A percentile compares a stretch with the other conserved stretches of the same genome.
Evolutionary conservation across 2,329 filamentous ascomycete species (phyloP).

Genomic region (Fusarium nematophilum): DNA sequence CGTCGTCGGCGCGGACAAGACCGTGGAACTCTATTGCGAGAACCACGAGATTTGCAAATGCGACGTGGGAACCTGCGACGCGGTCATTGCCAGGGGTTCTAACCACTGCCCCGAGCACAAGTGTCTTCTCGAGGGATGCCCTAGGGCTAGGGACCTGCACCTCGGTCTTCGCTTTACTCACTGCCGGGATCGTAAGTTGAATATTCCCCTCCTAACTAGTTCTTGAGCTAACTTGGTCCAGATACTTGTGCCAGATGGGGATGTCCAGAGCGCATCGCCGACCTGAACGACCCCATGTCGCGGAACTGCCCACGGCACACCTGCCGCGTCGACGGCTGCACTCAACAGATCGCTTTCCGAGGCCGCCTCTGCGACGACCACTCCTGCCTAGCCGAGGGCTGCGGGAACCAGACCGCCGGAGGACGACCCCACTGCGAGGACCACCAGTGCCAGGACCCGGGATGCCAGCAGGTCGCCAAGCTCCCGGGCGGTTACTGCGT

Average conservation of each 20-base stretch:
- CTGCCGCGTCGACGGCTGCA: background rate
- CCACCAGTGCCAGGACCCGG: constrained; percentile 7
- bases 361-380: constrained; percentile 8
- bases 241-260: constrained; percentile 21
- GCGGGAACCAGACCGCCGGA: background rate
- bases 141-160: constrained; percentile 7
- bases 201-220: background rate
- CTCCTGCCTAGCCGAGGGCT: constrained; percentile 1
- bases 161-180: background rate
- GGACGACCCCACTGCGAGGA: background rate
- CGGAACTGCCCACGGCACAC: constrained; percentile 11
- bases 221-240: constrained; percentile 10
- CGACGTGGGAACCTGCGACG: constrained; percentile 10
- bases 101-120: constrained; percentile 25
- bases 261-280: background rate
- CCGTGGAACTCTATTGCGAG: constrained; percentile 12
- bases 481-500: constrained; percentile 12
- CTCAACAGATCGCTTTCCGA: background rate
- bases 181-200: constrained; percentile 29
- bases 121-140: constrained; percentile 17
- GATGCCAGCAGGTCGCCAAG: constrained; percentile 11
- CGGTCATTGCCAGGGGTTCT: background rate
- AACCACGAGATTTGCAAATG: constrained; percentile 25
- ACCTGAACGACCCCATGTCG: background rate
- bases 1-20: background rate